Base-by-base conservation (phyloP, 257 asterid genomes). In the Nicotiana sylvestris region DNA sequence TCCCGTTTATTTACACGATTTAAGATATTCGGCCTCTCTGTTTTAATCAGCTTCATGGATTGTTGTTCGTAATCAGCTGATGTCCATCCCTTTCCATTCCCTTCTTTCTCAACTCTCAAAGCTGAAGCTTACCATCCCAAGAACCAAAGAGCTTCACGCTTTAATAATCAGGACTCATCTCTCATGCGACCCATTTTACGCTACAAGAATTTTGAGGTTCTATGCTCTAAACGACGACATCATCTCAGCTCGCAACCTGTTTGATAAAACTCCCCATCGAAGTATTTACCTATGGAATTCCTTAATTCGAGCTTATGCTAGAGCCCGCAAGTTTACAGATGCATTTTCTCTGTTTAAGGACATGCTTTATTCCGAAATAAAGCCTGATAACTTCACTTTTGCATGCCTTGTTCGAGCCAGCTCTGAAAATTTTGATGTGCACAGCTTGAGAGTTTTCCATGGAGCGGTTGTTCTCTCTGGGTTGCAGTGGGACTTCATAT, bases 241-340 rank as follows among this genome's bases (percentile, higher is more conserved):
- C 4, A 18, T 53, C 15, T 88, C 95, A 13, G 99, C 98, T 1
- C 98, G 86, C 85, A 78, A 85, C 35, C 77, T 95, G 95, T 95
- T 95, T 80, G 99, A 92, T 49, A 80, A 56, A 92, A 91, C 88
- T 85, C 90, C 97, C 37, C 81, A 85, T 6, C 83, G 91, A 88
- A 96, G 89, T 66, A 86, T 90, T 65, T 93, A 82, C 68, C 93
- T 94, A 4, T 96, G 97, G 98, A 96, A 96, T 87, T 88, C 97
- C 85, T 85, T 96, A 32, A 94, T 96, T 69, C 95, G 98, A 49
- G 97, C 95, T 60, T 86, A 90, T 81, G 97, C 98, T 32, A 94
- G 62, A 83, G 69, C 87, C 86, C 88, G 81, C 82, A 11, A 68
- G 9, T 92, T 92, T 87, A 12, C 21, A 5, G 80, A 81, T n/a